Evolutionary conservation across 2,329 filamentous ascomycete genomes (phyloP), one percentile per base, ranked within the genome.

Genomic region (Alternaria viburni): DNA sequence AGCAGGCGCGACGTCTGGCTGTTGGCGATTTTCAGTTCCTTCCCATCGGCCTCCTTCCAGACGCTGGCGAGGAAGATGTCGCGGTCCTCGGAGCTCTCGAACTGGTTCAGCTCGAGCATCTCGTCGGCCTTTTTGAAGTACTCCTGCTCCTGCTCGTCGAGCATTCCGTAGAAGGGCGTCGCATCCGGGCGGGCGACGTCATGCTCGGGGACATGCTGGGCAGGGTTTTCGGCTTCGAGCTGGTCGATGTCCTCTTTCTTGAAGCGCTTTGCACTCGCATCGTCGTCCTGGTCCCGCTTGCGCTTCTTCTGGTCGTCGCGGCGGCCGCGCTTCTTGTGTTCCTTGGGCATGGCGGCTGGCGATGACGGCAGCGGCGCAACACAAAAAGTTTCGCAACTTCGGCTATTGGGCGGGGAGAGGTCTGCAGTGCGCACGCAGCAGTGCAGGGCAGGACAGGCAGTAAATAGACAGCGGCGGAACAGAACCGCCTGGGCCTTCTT

Each of bases 11-110:
- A 99, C 4, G 93, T 96, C 81, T 99, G 96, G 79, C 93, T 97
- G 82, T 93, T 96, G 23, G 94, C 94, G 66, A 99, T 88, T 85
- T 98, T 99, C 75, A 99, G 85, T 80, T 98, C 96, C 81, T 98
- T 98, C 65, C 93, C 93, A 64, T 89, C 86, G 1, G 94, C 93
- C 81, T 98, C 95, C 69, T 87, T 86, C 81, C 92, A 97, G 55
- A 98, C 91, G 79, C 91, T 96, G 65, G 90, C 88, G 50, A 98
- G 78, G 72, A 86, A 86, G 19, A 83, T 72, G 9, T 73, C 69
- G 59, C 83, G 81, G 68, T 85, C 83, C 70, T 97, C 93, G 56
- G 88, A 79, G 43, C 90, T 89, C 44, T 87, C 88, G 78, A 98
- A 98, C 77, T 95, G 89, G 81, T 98, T 96, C 70, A 93, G 81